A percentile compares a stretch with the other conserved stretches of the same genome.
These are phyloP conservation scores for Termitomyces sp. DNA, from an alignment of 768 basidiomycete genomes.

Conservation along the genomic window DNA sequence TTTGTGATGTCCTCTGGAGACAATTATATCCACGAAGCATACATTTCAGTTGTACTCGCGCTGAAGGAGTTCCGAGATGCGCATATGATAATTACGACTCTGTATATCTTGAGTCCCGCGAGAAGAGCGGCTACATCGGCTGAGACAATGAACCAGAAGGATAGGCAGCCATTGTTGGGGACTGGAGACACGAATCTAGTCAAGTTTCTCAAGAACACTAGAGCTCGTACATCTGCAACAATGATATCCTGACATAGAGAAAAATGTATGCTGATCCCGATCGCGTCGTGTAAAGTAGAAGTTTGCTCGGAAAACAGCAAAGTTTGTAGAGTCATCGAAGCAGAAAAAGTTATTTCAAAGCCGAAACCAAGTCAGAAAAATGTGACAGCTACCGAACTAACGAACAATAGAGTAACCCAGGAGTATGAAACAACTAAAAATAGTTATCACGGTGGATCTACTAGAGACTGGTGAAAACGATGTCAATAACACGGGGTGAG, in stretches of 20 bases:
- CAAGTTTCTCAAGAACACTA: slow-evolving; percentile 67
- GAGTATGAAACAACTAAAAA: background rate
- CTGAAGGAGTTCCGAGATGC: slow-evolving; percentile 72
- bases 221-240: slow-evolving; percentile 58
- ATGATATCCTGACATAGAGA: slow-evolving; percentile 7
- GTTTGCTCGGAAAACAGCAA: background rate
- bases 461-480: background rate
- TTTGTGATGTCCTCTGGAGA: slow-evolving; percentile 35
- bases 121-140: slow-evolving; percentile 24
- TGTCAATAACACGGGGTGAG: too few relatives aligned
- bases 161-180: slow-evolving; percentile 39
- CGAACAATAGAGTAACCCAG: background rate
- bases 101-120: slow-evolving; percentile 76
- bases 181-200: slow-evolving; percentile 79
- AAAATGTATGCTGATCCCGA: background rate
- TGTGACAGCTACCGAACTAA: too few relatives aligned
- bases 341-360: background rate
- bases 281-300: background rate
- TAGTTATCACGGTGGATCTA: background rate
- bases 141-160: slow-evolving; percentile 17
- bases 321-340: background rate
- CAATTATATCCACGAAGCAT: slow-evolving; percentile 40
- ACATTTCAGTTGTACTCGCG: slow-evolving; percentile 58
- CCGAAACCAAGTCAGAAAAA: background rate
- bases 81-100: slow-evolving; percentile 69